Evolutionary conservation across 768 basidiomycete species (phyloP), one percentile per base, ranked within the genome.

Genomic region (Boletus speciosus): DNA sequence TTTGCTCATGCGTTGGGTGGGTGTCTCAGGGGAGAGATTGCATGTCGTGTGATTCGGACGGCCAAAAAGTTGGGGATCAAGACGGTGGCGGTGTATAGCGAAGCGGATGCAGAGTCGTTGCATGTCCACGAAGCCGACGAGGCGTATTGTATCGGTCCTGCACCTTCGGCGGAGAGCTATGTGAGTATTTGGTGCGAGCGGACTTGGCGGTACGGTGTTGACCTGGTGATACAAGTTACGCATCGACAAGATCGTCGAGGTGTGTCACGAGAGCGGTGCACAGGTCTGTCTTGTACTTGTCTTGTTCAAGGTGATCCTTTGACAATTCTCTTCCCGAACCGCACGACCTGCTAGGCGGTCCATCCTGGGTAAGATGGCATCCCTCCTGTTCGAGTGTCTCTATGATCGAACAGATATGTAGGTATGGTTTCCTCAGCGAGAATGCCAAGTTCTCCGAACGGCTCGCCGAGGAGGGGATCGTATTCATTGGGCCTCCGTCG

Each of bases 141-240:
- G 64, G 90, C 91, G n/a, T 90, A 88, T 62, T 90, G 88, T 59
- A 93, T 98, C 38, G 95, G 94, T 1, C 91, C 91, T n/a, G 89
- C 94, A 1, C 86, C 87, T 1, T 93, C 92, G 1, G 73, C 85
- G 0, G 86, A 94, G 67, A 93, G 90, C 66, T 97, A 98, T 73
- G 93, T 93, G 54, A 68, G 89, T 79, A 1, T 42, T 34, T 54
- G 15, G 31, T 37, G 11, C 12, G 38, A 31, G 16, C 1, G 21
- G 7, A 14, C 21, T 34, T 16, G 39, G 6, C 5, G 8, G 39
- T 35, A 25, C 4, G 31, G 34, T 39, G 10, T 21, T 64, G 58
- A 63, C 54, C 2, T 5, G 7, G 16, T 39, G 19, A 39, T 44
- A 6, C 51, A 25, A 96, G 93, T 78, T 97, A 50, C 76, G 86